Conservation (phyloP, 139 green algal species). For the Eudorina sp. region DNA sequence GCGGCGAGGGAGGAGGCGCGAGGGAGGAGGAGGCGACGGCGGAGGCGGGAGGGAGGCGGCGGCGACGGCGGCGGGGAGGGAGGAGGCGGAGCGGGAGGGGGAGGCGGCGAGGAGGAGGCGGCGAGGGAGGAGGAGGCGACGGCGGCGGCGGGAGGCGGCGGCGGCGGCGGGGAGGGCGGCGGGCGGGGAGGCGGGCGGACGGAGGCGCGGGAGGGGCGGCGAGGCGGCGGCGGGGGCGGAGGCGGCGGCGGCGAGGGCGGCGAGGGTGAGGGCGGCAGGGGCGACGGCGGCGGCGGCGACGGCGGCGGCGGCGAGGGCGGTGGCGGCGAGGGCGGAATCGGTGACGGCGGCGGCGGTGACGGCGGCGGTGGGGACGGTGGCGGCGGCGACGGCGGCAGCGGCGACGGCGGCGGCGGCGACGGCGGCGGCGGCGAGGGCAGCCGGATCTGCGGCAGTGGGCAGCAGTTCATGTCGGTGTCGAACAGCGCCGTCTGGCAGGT, state of each 20-base stretch:
- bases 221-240: no score
- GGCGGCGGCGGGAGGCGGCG: no score
- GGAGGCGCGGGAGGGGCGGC: no score
- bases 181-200: no score
- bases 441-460: not conserved
- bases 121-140: no score
- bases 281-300: not conserved
- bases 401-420: not conserved
- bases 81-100: no score
- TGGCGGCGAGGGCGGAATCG: not conserved
- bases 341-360: not conserved
- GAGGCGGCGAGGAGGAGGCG: no score
- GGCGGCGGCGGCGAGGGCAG: not conserved
- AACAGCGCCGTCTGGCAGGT: not conserved
- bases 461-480: not conserved
- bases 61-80: no score
- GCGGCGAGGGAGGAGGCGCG: not conserved
- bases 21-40: no score
- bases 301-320: not conserved
- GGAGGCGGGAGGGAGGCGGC: no score
- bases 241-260: not conserved
- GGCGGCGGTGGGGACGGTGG: not conserved
- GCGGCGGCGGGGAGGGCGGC: no score
- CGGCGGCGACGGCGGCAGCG: not conserved
- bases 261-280: not conserved